Evolutionary conservation across 805 yeast species (phyloP).

Genomic region (Lipomyces yamanashiensis): DNA sequence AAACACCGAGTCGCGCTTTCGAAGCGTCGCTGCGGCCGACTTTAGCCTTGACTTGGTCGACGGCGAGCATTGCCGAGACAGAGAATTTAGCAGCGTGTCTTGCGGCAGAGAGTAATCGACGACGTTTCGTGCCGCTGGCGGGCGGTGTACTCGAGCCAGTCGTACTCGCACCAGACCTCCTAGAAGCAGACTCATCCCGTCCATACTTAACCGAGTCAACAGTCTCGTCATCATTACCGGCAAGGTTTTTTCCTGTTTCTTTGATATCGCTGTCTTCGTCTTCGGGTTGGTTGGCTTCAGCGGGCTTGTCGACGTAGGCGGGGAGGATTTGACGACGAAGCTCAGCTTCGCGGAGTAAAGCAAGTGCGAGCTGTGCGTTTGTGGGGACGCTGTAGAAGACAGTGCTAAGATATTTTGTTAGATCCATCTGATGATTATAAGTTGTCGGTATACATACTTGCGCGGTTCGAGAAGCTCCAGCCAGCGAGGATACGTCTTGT

Average conservation of each 20-base stretch:
- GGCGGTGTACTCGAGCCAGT: no score
- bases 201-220: constrained; percentile 4
- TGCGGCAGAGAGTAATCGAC: constrained; percentile 6
- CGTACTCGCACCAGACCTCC: no score
- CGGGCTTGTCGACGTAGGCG: not conserved
- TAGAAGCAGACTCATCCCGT: not conserved
- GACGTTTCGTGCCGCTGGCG: not conserved
- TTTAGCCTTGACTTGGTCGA: constrained; percentile 16
- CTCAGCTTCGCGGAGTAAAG: constrained; percentile 20
- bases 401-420: constrained; percentile 2
- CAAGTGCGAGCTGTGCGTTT: constrained; percentile 21
- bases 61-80: constrained; percentile 10
- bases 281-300: not conserved
- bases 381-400: constrained; percentile 23
- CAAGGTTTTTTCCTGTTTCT: constrained; percentile 6
- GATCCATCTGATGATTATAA: not conserved
- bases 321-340: constrained; percentile 8
- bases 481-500: constrained; percentile 17
- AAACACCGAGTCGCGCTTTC: constrained; percentile 13
- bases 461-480: constrained; percentile 11
- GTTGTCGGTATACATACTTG: constrained; percentile 8
- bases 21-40: constrained; percentile 15
- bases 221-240: constrained; percentile 3
- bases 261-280: constrained; percentile 6
- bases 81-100: constrained; percentile 4